Base-by-base conservation (phyloP, 1,284 basidiomycete genomes). In the Vanrija sp. region DNA sequence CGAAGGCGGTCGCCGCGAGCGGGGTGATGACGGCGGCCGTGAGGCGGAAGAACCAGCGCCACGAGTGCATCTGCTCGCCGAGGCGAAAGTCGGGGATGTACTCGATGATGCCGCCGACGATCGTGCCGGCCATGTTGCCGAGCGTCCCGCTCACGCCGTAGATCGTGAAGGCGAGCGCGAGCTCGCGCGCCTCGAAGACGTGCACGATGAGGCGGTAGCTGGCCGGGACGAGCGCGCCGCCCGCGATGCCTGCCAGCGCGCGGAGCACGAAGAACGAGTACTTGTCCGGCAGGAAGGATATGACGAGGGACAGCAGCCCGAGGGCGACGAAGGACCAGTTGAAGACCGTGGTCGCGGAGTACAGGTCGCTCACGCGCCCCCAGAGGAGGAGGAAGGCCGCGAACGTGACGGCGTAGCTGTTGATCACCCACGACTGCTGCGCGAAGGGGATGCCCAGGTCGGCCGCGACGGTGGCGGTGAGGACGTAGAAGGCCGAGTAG, bases 131-230 rank as follows among this genome's bases (percentile, higher is more conserved):
- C n/a, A 71, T 66, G 56, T 75, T 73, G 22, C 68, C 64, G 37
- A 71, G 38, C 16, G 69, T 63, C n/a, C 75, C 77, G 6, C 68
- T 66, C 41, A 77, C 56, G 14, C 66, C 63, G 54, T 65, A 76
- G 6, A 71, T 24, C 1, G 73, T 70, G 19, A 72, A 67, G 0
- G 73, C 72, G 14, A 60, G 53, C 25, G 58, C 53, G 24, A 69
- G 63, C 54, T 75, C 67, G 3, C 57, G 36, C 0, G 59, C 58
- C 22, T 64, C 64, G 44, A 75, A 75, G 27, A 69, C 59, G 24
- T 63, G 57, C 14, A 66, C 47, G 46, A 76, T 75, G 37, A 76
- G 60, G 49, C 70, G 64, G 60, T 69, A 73, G 2, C 71, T 62
- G n/a, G 71, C 61, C 0, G 73, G 73, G 23, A 73, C 68, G 36